Evolutionary conservation across 495 filamentous ascomycete genomes (phyloP).

Genomic region (Penicillium canescens): DNA sequence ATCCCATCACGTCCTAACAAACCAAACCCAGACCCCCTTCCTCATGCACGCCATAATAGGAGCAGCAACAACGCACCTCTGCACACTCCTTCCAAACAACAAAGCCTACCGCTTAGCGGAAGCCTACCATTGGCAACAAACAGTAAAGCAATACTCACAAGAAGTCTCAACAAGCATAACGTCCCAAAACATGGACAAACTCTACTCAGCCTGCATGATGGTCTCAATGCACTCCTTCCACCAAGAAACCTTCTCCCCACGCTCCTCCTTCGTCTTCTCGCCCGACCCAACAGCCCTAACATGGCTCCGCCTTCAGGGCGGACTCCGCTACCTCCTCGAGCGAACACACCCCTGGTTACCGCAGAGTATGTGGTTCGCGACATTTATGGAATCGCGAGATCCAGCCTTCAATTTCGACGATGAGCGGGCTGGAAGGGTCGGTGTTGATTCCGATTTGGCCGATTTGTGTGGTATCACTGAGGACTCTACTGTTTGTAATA

Average conservation of each 20-base stretch:
- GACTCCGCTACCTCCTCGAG: slow-evolving; percentile 39
- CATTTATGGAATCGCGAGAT: slow-evolving; percentile 34
- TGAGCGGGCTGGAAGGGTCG: slow-evolving; percentile 31
- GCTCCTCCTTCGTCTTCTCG: slow-evolving; percentile 44
- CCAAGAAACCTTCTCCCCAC: slow-evolving; percentile 36
- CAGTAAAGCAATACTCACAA: slow-evolving; percentile 38
- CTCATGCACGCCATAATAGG: slow-evolving; percentile 50
- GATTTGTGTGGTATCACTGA: slow-evolving; percentile 42
- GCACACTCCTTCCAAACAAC: slow-evolving; percentile 29
- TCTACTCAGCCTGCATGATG: slow-evolving; percentile 45
- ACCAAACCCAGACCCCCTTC: slow-evolving; percentile 39
- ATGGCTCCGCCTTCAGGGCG: slow-evolving; percentile 45
- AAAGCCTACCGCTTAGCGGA: slow-evolving; percentile 35
- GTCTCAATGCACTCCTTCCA: slow-evolving; percentile 41
- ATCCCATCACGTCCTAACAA: not conserved
- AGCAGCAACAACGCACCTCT: slow-evolving; percentile 40
- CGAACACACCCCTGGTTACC: slow-evolving; percentile 28
- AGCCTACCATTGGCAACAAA: slow-evolving; percentile 44
- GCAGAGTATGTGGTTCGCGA: slow-evolving; percentile 40
- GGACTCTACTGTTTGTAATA: slow-evolving; percentile 34
- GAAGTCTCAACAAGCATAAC: slow-evolving; percentile 30
- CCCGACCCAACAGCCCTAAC: slow-evolving; percentile 32
- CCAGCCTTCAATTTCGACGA: slow-evolving; percentile 27
- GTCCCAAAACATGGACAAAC: slow-evolving; percentile 40
- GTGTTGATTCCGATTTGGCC: slow-evolving; percentile 36